Evolutionary conservation across 371 early-diverging fungal species (phyloP), one percentile per base, ranked within the genome.

Genomic region (Mortierella sp.): DNA sequence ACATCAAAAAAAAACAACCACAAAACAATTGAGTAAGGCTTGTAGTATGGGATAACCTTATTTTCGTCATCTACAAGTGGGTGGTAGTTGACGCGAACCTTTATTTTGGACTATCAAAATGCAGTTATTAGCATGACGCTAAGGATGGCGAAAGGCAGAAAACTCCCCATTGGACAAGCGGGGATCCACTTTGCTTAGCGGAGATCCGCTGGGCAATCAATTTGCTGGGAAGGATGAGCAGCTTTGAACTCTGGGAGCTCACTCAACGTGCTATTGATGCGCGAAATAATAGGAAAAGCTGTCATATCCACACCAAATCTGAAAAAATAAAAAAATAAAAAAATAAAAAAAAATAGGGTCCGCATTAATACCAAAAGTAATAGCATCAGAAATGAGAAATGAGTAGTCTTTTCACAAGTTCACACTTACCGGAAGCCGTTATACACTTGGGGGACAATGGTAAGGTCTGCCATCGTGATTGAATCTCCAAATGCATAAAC

Each of bases 401-500:
- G 59, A 24, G 16, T 20, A 30, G 30, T 30, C 30, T 30, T 4
- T 30, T 30, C 4, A 4, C 30, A 30, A 4, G 30, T 30, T 30
- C 30, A 10, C 18, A 9, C 64, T 64, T 83, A 92, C 85, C 95
- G 84, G 20, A 73, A 71, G 0, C 95, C 97, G 83, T 97, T 96
- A 81, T 88, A 92, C 26, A 91, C 87, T 86, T 96, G 96, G 4
- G 97, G 95, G 5, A 91, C 88, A 30, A 98, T 86, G 65, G 86
- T 90, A 39, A 93, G 80, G 86, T 98, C 98, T 0, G 97, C 97
- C 80, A 96, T 77, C 0, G 97, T 96, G 40, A 98, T 84, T 35
- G 89, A 68, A 73, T 97, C 94, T 18, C 97, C 98, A 55, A 92
- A 87, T 69, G 92, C 92, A 84, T 93, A 98, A 40, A 76, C 88